phyloP scores from a whole-genome alignment of 2,329 filamentous ascomycete species.

The Nemania serpens region DNA sequence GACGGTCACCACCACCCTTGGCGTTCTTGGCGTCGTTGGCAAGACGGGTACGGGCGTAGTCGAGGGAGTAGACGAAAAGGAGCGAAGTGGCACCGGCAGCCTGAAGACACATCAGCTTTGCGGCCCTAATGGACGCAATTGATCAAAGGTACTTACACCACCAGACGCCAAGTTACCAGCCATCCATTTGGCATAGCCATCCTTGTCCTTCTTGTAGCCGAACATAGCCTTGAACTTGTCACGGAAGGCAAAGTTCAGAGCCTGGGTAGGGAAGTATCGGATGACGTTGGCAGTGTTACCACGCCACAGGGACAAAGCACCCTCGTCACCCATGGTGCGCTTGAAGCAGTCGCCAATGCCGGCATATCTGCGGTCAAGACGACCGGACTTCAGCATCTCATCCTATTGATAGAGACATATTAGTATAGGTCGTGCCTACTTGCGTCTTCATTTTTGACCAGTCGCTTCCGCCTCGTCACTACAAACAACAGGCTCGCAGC shows the following conservation, averaged over 20 bases:
- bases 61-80: conserved; percentile 99
- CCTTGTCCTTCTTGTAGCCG: conserved; percentile 99
- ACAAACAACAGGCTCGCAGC: neutral
- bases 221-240: conserved; percentile 99
- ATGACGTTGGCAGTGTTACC: conserved; percentile 99
- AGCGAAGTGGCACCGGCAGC: conserved; percentile 99
- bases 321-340: conserved; percentile 87
- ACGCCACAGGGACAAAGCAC: conserved; percentile 95
- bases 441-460: neutral
- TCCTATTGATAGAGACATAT: conserved; percentile 62
- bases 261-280: conserved; percentile 99
- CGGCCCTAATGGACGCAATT: neutral
- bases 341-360: conserved; percentile 96
- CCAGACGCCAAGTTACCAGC: conserved; percentile 98
- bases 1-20: conserved; percentile 95
- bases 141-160: conserved; percentile 73
- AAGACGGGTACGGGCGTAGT: conserved; percentile 99
- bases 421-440: neutral
- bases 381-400: conserved; percentile 99
- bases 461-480: neutral
- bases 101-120: conserved; percentile 51
- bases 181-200: conserved; percentile 99
- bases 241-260: conserved; percentile 99
- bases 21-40: conserved; percentile 99
- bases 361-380: conserved; percentile 96